Conservation (phyloP, 371 early-diverging fungal species). For the Fennellomyces sp. region DNA sequence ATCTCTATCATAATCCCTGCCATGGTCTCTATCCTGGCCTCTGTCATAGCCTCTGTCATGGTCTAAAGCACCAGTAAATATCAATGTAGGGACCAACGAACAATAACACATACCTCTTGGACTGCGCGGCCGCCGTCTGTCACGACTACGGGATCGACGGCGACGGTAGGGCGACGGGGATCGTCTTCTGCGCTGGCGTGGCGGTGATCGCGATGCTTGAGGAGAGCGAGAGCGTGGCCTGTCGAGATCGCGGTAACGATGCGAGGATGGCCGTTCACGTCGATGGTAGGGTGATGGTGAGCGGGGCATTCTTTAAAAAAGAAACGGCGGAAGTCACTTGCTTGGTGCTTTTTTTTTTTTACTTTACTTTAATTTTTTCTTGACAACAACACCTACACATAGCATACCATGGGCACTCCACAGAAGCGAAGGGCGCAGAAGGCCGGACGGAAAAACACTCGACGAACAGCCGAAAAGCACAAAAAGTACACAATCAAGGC, state of each 20-base stretch:
- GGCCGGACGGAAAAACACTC: conserved; percentile 47
- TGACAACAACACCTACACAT: conserved; percentile 86
- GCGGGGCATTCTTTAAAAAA: conserved; percentile 29
- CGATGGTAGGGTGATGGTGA: conserved; percentile 41
- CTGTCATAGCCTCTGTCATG: conserved; percentile 9
- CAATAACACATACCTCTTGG: background rate
- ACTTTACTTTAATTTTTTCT: background rate
- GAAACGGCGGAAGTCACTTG: background rate
- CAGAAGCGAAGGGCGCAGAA: conserved; percentile 38
- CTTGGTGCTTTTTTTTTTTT: background rate
- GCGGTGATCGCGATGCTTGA: conserved; percentile 17
- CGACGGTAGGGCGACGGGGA: conserved; percentile 8
- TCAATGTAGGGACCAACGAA: background rate
- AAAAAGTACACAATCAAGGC: conserved; percentile 56
- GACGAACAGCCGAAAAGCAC: conserved; percentile 56
- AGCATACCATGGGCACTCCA: conserved; percentile 39
- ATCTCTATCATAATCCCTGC: conserved; percentile 11
- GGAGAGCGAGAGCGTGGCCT: conserved; percentile 24
- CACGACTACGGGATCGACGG: conserved; percentile 4
- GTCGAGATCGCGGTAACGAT: conserved; percentile 49
- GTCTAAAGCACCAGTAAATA: background rate
- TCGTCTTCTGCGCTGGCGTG: conserved; percentile 12
- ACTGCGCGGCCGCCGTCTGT: conserved; percentile 14
- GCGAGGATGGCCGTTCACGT: conserved; percentile 17
- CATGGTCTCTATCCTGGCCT: conserved; percentile 3